A percentile compares a stretch with the other conserved stretches of the same genome.
phyloP scores from a whole-genome alignment of 345 rosid species.

The Dimocarpus longan region DNA sequence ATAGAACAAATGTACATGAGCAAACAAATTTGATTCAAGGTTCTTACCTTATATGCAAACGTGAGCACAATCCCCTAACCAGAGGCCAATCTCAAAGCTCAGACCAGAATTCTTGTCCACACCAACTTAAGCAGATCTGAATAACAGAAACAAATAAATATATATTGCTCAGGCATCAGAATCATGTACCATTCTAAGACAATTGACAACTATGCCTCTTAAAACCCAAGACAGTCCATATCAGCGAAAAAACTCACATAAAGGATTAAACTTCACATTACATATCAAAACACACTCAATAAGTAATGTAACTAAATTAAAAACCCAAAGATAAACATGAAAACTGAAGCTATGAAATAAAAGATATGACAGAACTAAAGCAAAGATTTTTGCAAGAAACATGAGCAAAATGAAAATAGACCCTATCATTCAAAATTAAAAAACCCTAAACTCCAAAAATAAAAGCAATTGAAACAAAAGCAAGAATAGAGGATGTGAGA shows the following conservation, averaged over 20 bases:
- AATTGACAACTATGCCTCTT: not conserved
- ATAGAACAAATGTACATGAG: not conserved
- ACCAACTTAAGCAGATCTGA: slow-evolving; percentile 6
- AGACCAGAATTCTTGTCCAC: not conserved
- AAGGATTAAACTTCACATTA: not conserved
- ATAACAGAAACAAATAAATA: not conserved
- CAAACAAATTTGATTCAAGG: slow-evolving; percentile 17
- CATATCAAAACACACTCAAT: too few species aligned
- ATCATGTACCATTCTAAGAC: not conserved
- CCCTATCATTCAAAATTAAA: too few species aligned
- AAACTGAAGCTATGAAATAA: too few species aligned
- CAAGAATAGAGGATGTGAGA: too few species aligned
- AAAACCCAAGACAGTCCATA: not conserved
- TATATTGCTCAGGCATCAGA: not conserved
- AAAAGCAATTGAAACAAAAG: too few species aligned
- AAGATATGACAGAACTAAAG: too few species aligned
- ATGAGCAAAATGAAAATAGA: too few species aligned
- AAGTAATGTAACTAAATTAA: too few species aligned
- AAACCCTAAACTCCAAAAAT: too few species aligned
- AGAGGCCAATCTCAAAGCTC: not conserved
- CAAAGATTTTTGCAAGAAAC: too few species aligned
- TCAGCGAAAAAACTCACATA: not conserved
- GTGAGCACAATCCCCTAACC: not conserved
- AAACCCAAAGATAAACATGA: too few species aligned
- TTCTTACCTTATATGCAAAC: slow-evolving; percentile 42